These are phyloP conservation scores for Podaxis carcinomalis DNA, from an alignment of 768 basidiomycete species.

Conservation along the genomic window DNA sequence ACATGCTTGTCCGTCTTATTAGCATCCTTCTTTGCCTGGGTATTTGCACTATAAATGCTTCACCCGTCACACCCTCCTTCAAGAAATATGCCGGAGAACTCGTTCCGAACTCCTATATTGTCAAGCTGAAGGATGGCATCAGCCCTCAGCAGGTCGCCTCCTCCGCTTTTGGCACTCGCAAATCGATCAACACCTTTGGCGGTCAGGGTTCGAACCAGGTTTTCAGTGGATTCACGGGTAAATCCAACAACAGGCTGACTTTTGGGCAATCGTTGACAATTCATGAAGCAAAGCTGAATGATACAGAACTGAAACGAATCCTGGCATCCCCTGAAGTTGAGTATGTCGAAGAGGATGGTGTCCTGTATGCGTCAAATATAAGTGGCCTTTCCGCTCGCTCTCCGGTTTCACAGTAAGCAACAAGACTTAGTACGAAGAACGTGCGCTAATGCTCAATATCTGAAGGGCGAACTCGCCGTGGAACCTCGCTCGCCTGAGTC, in stretches of 20 bases:
- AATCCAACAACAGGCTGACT: not conserved
- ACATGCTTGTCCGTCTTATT: not conserved
- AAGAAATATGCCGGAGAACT: constrained; percentile 1
- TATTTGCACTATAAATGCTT: not conserved
- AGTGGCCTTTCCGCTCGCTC: not conserved
- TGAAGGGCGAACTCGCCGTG: constrained; percentile 16
- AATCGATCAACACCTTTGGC: not conserved
- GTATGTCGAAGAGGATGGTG: not conserved
- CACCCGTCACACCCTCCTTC: not conserved
- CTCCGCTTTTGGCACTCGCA: not conserved
- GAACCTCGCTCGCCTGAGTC: constrained; percentile 17
- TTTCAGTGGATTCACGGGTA: not conserved
- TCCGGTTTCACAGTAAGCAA: not conserved
- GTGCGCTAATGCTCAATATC: not conserved
- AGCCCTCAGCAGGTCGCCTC: not conserved
- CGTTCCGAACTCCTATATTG: constrained; percentile 12
- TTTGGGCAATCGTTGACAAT: not conserved
- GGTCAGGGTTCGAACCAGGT: not conserved
- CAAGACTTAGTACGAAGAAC: not conserved
- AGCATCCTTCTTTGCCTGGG: not conserved
- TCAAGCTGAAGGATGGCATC: constrained; percentile 15
- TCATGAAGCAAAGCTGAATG: not conserved
- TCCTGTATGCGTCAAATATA: not conserved
- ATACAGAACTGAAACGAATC: not conserved
- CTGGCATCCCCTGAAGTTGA: not conserved